Conservation (phyloP, 345 rosid species). For the Salix arbutifolia region DNA sequence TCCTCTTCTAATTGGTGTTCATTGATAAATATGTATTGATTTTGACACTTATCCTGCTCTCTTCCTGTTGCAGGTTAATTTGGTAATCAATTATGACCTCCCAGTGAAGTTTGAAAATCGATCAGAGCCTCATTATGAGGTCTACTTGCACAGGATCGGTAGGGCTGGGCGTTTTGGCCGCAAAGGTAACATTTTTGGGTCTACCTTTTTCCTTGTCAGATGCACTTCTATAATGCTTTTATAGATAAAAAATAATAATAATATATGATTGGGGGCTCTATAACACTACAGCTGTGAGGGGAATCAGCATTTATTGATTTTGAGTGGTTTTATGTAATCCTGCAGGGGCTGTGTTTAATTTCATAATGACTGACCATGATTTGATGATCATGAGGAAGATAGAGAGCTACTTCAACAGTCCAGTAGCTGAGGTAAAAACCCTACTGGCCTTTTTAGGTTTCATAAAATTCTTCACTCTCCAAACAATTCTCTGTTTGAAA, state of each 20-base stretch:
- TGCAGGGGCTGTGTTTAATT: conserved; percentile 87
- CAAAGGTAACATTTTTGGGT: conserved; percentile 42
- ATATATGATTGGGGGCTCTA: background rate
- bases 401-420: conserved; percentile 53
- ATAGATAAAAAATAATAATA: too few relatives aligned
- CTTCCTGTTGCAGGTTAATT: conserved; percentile 54
- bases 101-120: conserved; percentile 54
- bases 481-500: background rate
- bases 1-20: background rate
- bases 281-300: background rate
- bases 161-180: conserved; percentile 97
- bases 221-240: background rate
- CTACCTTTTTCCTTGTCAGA: background rate
- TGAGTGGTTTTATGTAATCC: conserved; percentile 9
- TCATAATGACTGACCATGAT: conserved; percentile 48
- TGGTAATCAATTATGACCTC: conserved; percentile 78
- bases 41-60: background rate
- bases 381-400: conserved; percentile 61
- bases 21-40: background rate
- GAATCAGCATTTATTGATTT: background rate
- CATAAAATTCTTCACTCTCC: background rate
- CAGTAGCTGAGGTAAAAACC: conserved; percentile 47
- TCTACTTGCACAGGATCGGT: conserved; percentile 92
- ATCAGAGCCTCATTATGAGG: conserved; percentile 77
- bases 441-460: background rate